These are phyloP conservation scores for Daldinia sp. DNA, from an alignment of 2,329 filamentous ascomycete genomes.

Conservation along the genomic window DNA sequence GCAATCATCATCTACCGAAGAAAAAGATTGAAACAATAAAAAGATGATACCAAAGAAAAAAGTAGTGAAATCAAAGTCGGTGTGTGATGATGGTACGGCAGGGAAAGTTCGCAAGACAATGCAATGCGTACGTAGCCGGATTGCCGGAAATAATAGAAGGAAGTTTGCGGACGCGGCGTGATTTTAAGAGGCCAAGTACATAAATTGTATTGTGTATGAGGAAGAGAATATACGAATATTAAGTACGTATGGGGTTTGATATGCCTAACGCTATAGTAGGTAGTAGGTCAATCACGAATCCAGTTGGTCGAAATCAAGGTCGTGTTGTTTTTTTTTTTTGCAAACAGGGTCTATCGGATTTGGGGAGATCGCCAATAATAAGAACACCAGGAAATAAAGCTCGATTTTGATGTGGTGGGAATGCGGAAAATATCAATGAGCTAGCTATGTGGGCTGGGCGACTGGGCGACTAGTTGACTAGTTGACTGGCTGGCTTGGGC, in stretches of 20 bases:
- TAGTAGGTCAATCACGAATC: neutral
- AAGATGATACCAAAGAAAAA: slow-evolving; percentile 2
- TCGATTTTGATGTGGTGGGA: slow-evolving; percentile 33
- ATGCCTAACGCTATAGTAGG: neutral
- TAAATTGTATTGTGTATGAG: neutral
- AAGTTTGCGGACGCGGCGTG: slow-evolving; percentile 4
- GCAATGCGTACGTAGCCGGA: slow-evolving; percentile 28
- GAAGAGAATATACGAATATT: neutral
- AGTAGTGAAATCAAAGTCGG: slow-evolving; percentile 14
- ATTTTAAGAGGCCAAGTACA: neutral
- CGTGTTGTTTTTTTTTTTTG: slow-evolving; percentile 20
- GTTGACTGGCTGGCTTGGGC: neutral
- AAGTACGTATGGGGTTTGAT: neutral
- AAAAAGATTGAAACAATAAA: neutral
- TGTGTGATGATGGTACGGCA: slow-evolving; percentile 27
- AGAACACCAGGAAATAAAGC: slow-evolving; percentile 30
- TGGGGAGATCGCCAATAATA: slow-evolving; percentile 35
- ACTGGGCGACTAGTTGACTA: neutral
- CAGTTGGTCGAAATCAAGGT: neutral
- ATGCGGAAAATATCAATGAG: slow-evolving; percentile 37
- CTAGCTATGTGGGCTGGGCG: neutral
- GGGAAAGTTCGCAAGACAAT: slow-evolving; percentile 21
- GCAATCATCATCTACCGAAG: slow-evolving; percentile 26
- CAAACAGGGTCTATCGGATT: slow-evolving; percentile 17
- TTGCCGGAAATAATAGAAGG: slow-evolving; percentile 36